Evolutionary conservation across 176 grass and related monocot species (phyloP).

Genomic region (Elaeis guineensis): DNA sequence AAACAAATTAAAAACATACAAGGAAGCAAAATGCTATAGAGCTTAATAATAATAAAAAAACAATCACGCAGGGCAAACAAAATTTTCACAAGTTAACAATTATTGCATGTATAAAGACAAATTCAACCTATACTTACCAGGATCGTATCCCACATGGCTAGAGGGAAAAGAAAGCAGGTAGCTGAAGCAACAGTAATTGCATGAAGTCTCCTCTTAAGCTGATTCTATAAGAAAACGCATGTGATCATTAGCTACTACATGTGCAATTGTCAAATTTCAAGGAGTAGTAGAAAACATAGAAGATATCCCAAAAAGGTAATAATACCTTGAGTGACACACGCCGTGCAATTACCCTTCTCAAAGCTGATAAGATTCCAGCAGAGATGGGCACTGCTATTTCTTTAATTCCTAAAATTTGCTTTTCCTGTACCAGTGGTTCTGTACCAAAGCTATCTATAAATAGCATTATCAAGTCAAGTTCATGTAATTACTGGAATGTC

Average conservation of each 20-base stretch:
- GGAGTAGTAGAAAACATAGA: conserved; percentile 11
- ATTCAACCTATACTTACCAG: conserved; percentile 46
- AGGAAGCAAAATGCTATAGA: conserved; percentile 15
- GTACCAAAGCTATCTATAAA: conserved; percentile 73
- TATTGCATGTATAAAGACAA: not conserved
- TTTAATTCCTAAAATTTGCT: conserved; percentile 54
- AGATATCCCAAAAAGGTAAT: not conserved
- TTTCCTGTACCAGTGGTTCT: conserved; percentile 47
- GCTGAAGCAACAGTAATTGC: conserved; percentile 89
- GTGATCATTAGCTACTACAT: conserved; percentile 13
- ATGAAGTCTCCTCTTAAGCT: conserved; percentile 93
- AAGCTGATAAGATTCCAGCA: conserved; percentile 88
- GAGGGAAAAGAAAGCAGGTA: conserved; percentile 95
- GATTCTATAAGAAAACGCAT: conserved; percentile 59
- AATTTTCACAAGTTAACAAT: too few species aligned
- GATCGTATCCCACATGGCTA: conserved; percentile 98
- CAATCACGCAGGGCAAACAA: not conserved
- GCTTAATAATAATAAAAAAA: conserved; percentile 11
- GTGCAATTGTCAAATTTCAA: not conserved
- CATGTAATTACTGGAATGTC: not conserved
- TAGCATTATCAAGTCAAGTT: conserved; percentile 40
- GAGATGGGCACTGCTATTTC: conserved; percentile 72
- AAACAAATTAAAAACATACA: conserved; percentile 13
- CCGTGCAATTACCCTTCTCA: conserved; percentile 88
- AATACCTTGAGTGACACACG: conserved; percentile 91